Percentiles rank a stretch among this genome's conserved stretches.
These are phyloP conservation scores for Samsoniella hepiali DNA, from an alignment of 2,329 filamentous ascomycete species.

Conservation along the genomic window DNA sequence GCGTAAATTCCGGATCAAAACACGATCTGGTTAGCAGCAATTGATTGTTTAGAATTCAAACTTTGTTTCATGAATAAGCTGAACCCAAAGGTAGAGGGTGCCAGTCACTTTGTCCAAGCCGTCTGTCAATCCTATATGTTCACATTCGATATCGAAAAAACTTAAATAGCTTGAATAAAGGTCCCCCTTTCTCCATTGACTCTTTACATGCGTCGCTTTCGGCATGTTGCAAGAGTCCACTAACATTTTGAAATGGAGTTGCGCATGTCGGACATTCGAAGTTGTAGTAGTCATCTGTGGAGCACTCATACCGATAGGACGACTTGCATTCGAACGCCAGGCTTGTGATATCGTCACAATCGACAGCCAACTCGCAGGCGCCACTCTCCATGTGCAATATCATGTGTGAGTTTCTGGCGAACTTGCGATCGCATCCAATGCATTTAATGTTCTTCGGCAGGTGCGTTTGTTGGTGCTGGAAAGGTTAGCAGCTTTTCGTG, in stretches of 20 bases:
- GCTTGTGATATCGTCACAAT: conserved; percentile 10
- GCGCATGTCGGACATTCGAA: conserved; percentile 24
- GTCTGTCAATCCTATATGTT: no score
- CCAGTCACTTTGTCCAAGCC: no score
- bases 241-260: conserved; percentile 17
- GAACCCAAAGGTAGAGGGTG: no score
- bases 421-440: conserved; percentile 21
- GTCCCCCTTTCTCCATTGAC: background rate
- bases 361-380: conserved; percentile 21
- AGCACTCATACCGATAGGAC: conserved; percentile 21
- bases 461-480: conserved; percentile 24
- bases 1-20: no score
- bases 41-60: no score
- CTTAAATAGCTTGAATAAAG: background rate
- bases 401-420: conserved; percentile 24
- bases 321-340: conserved; percentile 18
- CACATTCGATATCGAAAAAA: conserved; percentile 5
- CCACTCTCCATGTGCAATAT: conserved; percentile 27
- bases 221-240: conserved; percentile 25
- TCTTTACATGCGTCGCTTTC: conserved; percentile 25
- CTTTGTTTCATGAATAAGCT: no score
- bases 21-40: no score
- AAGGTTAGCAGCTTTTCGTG: background rate
- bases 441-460: conserved; percentile 20
- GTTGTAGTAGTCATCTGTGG: conserved; percentile 20